Conservation (phyloP, 768 basidiomycete genomes). For the Lactarius quietus region DNA sequence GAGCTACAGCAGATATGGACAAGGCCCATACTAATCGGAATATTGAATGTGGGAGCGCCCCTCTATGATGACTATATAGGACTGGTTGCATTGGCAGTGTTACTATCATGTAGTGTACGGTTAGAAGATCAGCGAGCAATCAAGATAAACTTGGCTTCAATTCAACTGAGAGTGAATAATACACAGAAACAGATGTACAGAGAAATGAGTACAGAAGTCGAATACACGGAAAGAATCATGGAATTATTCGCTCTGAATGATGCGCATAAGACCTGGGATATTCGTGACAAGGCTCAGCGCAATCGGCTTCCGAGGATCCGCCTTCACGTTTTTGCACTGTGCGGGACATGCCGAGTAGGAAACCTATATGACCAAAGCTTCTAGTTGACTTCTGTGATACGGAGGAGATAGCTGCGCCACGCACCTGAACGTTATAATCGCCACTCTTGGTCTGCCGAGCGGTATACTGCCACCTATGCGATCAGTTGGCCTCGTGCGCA, state of each 20-base stretch:
- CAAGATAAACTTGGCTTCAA: not conserved
- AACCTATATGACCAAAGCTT: slow-evolving; percentile 40
- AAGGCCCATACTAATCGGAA: slow-evolving; percentile 14
- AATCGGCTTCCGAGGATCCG: slow-evolving; percentile 61
- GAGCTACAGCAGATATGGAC: slow-evolving; percentile 8
- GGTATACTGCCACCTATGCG: slow-evolving; percentile 57
- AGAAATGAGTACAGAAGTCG: not conserved
- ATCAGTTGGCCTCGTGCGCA: slow-evolving; percentile 9
- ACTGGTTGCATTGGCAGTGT: not conserved
- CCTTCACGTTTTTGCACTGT: slow-evolving; percentile 37
- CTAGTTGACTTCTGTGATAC: not conserved
- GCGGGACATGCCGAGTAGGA: slow-evolving; percentile 60
- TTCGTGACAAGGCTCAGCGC: slow-evolving; percentile 56
- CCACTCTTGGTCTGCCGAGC: slow-evolving; percentile 55
- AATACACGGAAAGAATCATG: not conserved
- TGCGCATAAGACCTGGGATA: slow-evolving; percentile 75
- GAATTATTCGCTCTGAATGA: slow-evolving; percentile 41
- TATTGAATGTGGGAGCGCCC: slow-evolving; percentile 9
- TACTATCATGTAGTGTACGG: not conserved
- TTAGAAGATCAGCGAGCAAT: not conserved
- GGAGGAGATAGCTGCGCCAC: slow-evolving; percentile 25
- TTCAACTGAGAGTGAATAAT: not conserved
- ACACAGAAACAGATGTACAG: not conserved
- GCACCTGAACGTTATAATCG: slow-evolving; percentile 58
- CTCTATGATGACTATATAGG: not conserved